Conservation (phyloP, 441 rosid genomes). For the Populus hybrid region DNA sequence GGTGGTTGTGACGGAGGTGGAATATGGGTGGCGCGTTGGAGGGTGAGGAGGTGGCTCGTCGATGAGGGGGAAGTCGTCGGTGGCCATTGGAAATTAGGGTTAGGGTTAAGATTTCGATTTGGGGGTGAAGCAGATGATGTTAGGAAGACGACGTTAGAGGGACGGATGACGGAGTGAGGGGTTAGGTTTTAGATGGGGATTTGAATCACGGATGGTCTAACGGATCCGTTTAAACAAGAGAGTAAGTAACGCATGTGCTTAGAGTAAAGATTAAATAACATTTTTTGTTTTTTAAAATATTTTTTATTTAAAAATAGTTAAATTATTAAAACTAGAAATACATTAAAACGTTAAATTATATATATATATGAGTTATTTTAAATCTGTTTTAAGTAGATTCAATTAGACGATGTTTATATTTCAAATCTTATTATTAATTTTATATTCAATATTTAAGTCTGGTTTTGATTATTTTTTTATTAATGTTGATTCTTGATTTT, state of each 20-base stretch:
- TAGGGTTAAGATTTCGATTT: neutral
- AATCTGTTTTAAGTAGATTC: no score
- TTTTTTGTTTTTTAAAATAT: no score
- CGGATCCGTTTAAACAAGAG: constrained; percentile 32
- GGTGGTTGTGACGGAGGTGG: constrained; percentile 16
- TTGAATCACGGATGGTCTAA: constrained; percentile 12
- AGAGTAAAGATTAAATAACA: no score
- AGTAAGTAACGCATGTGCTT: neutral
- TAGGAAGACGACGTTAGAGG: constrained; percentile 15
- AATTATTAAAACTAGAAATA: no score
- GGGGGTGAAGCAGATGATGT: constrained; percentile 28
- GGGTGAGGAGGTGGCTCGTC: constrained; percentile 22
- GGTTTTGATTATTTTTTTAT: no score
- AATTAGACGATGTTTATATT: no score
- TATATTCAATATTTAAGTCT: no score
- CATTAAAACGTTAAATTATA: no score
- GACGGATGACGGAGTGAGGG: constrained; percentile 22
- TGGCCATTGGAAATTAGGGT: constrained; percentile 27
- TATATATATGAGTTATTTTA: no score
- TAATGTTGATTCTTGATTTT: no score
- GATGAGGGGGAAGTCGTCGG: constrained; percentile 32
- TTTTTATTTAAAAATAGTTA: no score
- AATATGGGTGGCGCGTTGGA: constrained; percentile 13
- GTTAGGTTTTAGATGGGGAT: neutral
- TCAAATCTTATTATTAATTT: no score